Base-by-base conservation (phyloP, 1,284 basidiomycete genomes). In the Austroboletus niveus region DNA sequence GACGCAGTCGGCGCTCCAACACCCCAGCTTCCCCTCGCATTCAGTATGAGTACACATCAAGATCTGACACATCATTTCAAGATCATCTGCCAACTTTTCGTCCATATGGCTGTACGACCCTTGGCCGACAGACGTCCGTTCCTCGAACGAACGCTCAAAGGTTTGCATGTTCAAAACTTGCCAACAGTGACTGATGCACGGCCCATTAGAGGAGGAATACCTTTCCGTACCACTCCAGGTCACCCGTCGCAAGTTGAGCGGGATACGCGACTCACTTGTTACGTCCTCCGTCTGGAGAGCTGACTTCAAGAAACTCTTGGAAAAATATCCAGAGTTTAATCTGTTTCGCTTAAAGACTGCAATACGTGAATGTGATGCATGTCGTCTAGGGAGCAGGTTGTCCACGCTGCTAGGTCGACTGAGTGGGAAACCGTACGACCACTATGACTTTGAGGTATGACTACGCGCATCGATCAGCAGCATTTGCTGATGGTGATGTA, bases 51-150 rank as follows among this genome's bases (percentile, higher is more conserved):
- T 54, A 77, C 84, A 0, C 82, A 85, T 62, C 85, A 92, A 65
- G 86, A 89, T 60, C 73, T 87, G 20, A 72, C 78, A 14, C 80
- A 87, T 56, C 87, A 90, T 53, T 91, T 92, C 77, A 92, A 91
- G 69, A 85, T 89, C 44, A 78, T 94, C 31, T 92, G 89, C 59
- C 92, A 94, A 62, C 80, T 93, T 40, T 86, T 92, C 58, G 85
- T 93, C 4, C 85, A 93, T 58, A 72, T 94, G 39, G 86, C 87
- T 20, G 82, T 91, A 31, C 78, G 73, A 24, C 74, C 80, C 8
- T 64, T 72, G n/a, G 65, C 65, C 8, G 73, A 83, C 43, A 75
- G 88, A 14, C 72, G 70, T 44, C 60, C 70, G 6, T 85, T 81
- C 59, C 81, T 87, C 77, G 64, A 78, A 53, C 64, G 72, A 35